These are phyloP conservation scores for Alternaria longipes DNA, from an alignment of 2,329 filamentous ascomycete species.

Conservation along the genomic window DNA sequence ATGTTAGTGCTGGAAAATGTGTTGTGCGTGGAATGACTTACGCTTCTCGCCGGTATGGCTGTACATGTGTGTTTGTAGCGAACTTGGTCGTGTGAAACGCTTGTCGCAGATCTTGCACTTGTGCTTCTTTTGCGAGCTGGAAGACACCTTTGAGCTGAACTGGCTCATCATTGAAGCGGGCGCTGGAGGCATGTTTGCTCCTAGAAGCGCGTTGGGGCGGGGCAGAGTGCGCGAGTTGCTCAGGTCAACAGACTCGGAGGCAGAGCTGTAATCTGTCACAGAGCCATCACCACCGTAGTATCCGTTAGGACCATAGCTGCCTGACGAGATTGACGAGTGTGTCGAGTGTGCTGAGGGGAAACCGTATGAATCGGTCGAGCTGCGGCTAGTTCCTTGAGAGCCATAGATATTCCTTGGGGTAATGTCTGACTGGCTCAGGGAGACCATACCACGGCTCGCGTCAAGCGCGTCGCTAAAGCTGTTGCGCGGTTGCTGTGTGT, in stretches of 20 bases:
- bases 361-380: slow-evolving; percentile 85
- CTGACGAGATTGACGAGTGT: slow-evolving; percentile 88
- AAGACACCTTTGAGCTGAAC: slow-evolving; percentile 95
- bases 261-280: slow-evolving; percentile 92
- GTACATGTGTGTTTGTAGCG: slow-evolving; percentile 97
- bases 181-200: slow-evolving; percentile 74
- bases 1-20: slow-evolving; percentile 14
- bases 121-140: slow-evolving; percentile 98
- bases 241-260: slow-evolving; percentile 83
- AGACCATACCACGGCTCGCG: slow-evolving; percentile 92
- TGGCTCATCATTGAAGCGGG: slow-evolving; percentile 98
- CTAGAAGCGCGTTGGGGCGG: slow-evolving; percentile 73
- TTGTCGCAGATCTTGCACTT: slow-evolving; percentile 99
- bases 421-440: slow-evolving; percentile 84
- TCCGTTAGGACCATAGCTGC: slow-evolving; percentile 81
- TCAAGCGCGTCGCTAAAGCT: slow-evolving; percentile 90
- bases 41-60: slow-evolving; percentile 98
- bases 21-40: slow-evolving; percentile 63
- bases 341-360: slow-evolving; percentile 87
- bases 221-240: slow-evolving; percentile 84
- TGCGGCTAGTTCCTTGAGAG: slow-evolving; percentile 68
- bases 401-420: slow-evolving; percentile 86
- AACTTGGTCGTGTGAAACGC: slow-evolving; percentile 93
- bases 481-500: slow-evolving; percentile 65
- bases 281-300: slow-evolving; percentile 83